Evolutionary conservation across 2,329 filamentous ascomycete genomes (phyloP).

Genomic region (Lecanicillium sp.): DNA sequence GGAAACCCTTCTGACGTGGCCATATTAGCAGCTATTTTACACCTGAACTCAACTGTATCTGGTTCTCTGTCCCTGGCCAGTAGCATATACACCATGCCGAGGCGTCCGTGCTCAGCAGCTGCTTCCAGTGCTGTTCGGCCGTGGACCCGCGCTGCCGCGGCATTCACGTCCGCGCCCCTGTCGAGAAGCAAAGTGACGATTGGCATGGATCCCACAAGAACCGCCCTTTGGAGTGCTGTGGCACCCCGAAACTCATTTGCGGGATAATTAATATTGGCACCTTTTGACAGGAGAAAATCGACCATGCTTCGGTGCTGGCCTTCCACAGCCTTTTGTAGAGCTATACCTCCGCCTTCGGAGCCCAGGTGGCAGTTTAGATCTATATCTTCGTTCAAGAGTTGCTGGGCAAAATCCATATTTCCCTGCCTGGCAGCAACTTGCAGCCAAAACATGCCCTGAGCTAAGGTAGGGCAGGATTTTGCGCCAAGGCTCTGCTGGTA

Average conservation of each 20-base stretch:
- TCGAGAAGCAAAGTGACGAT: background rate
- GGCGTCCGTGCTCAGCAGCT: too few species aligned
- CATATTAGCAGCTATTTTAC: background rate
- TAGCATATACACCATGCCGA: background rate
- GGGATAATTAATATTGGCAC: background rate
- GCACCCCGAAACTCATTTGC: background rate
- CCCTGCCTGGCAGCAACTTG: background rate
- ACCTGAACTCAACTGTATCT: background rate
- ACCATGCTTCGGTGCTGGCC: background rate
- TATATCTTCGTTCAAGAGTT: background rate
- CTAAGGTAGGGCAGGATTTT: background rate
- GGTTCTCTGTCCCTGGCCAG: background rate
- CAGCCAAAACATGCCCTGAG: background rate
- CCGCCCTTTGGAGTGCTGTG: background rate
- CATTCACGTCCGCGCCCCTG: background rate
- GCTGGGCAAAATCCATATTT: background rate
- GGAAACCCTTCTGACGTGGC: background rate
- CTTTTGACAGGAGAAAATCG: background rate
- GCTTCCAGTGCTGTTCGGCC: background rate
- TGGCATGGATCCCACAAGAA: background rate
- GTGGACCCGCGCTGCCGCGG: background rate
- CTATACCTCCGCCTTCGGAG: background rate
- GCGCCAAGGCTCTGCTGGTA: background rate
- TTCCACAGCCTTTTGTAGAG: background rate
- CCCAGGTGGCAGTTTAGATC: background rate